Percentiles rank a stretch among this genome's conserved stretches.
These are phyloP conservation scores for Bipolaris sorokiniana DNA, from an alignment of 2,329 filamentous ascomycete species.

Conservation along the genomic window DNA sequence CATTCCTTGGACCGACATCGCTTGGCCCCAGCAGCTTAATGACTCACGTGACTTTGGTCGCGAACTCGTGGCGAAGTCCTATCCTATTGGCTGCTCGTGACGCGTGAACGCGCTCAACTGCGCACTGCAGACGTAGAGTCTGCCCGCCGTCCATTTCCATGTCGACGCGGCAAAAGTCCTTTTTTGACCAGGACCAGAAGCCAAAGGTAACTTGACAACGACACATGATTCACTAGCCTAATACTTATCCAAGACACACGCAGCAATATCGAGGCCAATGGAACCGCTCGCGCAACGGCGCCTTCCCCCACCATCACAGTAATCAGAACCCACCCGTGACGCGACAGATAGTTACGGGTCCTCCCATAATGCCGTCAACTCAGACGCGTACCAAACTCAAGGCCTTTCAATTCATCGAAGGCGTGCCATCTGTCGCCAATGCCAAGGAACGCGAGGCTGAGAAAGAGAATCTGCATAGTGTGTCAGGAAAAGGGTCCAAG, in stretches of 20 bases:
- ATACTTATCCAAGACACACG: slow-evolving; percentile 12
- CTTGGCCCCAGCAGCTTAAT: neutral
- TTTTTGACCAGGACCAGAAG: slow-evolving; percentile 57
- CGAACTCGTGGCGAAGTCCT: slow-evolving; percentile 8
- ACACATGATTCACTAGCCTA: neutral
- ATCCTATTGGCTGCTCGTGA: slow-evolving; percentile 16
- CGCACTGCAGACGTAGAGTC: slow-evolving; percentile 5
- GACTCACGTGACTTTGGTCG: slow-evolving; percentile 20
- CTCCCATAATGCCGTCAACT: slow-evolving; percentile 57
- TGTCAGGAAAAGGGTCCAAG: slow-evolving; percentile 15
- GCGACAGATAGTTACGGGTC: slow-evolving; percentile 43
- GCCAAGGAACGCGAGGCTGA: slow-evolving; percentile 43
- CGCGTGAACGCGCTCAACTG: slow-evolving; percentile 23
- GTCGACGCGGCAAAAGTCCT: slow-evolving; percentile 58
- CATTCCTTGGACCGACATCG: slow-evolving; percentile 5
- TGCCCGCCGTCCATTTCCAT: slow-evolving; percentile 39
- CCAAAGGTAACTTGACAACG: slow-evolving; percentile 44
- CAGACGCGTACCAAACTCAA: slow-evolving; percentile 62
- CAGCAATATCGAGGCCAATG: slow-evolving; percentile 46
- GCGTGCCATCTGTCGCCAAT: slow-evolving; percentile 32
- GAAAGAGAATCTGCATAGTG: slow-evolving; percentile 51
- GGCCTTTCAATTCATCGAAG: slow-evolving; percentile 59
- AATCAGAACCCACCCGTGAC: slow-evolving; percentile 35
- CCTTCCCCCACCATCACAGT: slow-evolving; percentile 33
- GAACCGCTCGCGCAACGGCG: slow-evolving; percentile 42